Conservation (phyloP, 2,329 filamentous ascomycete genomes). For the Juglanconis sp. region DNA sequence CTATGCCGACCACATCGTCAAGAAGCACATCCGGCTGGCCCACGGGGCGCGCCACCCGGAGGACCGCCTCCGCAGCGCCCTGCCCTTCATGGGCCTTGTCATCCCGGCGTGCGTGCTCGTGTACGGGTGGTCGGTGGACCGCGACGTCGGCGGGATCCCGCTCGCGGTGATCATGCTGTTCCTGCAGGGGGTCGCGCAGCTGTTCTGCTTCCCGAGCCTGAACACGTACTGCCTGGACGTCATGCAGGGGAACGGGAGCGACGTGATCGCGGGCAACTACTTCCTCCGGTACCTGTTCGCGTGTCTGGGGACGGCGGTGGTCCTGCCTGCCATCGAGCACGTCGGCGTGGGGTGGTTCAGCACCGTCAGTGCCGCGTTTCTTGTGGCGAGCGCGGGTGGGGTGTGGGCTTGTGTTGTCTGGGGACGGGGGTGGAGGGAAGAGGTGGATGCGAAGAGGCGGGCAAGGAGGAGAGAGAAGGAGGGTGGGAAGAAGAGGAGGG, state of each 20-base stretch:
- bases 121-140: conserved; percentile 58
- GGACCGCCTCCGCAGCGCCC: conserved; percentile 61
- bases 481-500: neutral
- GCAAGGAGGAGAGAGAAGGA: conserved; percentile 26
- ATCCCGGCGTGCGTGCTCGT: conserved; percentile 65
- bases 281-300: conserved; percentile 74
- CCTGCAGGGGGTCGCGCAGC: conserved; percentile 63
- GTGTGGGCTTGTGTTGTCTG: conserved; percentile 48
- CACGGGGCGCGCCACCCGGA: conserved; percentile 60
- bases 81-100: conserved; percentile 57
- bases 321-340: conserved; percentile 68
- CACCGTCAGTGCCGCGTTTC: conserved; percentile 62
- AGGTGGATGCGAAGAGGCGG: conserved; percentile 47
- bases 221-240: conserved; percentile 80
- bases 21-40: conserved; percentile 52
- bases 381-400: conserved; percentile 43
- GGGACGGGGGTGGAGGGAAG: conserved; percentile 50
- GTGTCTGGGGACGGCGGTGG: conserved; percentile 66
- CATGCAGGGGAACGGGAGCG: conserved; percentile 66
- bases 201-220: conserved; percentile 66
- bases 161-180: conserved; percentile 67
- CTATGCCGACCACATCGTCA: conserved; percentile 65
- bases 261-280: conserved; percentile 80
- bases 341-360: conserved; percentile 82
- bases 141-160: conserved; percentile 37